A percentile compares a stretch with the other conserved stretches of the same genome.
Evolutionary conservation across 306 rosid genomes (phyloP).

Genomic region (Vigna mungo): DNA sequence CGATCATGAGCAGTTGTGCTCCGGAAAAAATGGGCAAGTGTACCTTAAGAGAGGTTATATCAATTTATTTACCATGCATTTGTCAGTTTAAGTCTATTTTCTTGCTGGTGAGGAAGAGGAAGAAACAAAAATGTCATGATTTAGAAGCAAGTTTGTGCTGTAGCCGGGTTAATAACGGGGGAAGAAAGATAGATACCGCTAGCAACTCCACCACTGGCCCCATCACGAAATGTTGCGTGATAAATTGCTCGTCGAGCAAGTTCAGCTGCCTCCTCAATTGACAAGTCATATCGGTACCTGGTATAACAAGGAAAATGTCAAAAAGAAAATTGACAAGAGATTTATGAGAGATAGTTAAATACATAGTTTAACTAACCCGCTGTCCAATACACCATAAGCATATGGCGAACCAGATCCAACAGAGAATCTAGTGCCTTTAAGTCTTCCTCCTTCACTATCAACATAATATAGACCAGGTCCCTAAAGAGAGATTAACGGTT

Average conservation of each 20-base stretch:
- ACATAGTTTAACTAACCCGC: conserved; percentile 61
- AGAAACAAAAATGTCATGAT: conserved; percentile 15
- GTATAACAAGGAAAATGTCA: conserved; percentile 32
- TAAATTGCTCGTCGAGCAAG: conserved; percentile 87
- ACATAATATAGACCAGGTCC: conserved; percentile 97
- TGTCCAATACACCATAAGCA: conserved; percentile 94
- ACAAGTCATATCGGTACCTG: conserved; percentile 80
- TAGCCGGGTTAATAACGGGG: background rate
- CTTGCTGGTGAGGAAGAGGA: background rate
- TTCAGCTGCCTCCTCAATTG: conserved; percentile 87
- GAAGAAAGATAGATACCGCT: conserved; percentile 63
- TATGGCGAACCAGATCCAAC: conserved; percentile 99
- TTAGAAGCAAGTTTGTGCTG: background rate
- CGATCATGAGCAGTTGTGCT: background rate
- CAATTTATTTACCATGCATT: background rate
- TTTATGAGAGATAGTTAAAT: background rate
- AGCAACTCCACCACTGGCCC: conserved; percentile 98
- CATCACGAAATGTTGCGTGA: conserved; percentile 97
- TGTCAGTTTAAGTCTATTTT: background rate
- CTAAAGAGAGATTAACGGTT: conserved; percentile 44
- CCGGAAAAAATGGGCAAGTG: background rate
- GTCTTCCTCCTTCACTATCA: conserved; percentile 98
- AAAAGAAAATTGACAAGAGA: conserved; percentile 2
- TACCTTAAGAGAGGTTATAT: background rate
- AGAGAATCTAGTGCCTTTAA: conserved; percentile 90